Conservation (phyloP, 805 yeast species). For the Sporopachydermia lactativora region DNA sequence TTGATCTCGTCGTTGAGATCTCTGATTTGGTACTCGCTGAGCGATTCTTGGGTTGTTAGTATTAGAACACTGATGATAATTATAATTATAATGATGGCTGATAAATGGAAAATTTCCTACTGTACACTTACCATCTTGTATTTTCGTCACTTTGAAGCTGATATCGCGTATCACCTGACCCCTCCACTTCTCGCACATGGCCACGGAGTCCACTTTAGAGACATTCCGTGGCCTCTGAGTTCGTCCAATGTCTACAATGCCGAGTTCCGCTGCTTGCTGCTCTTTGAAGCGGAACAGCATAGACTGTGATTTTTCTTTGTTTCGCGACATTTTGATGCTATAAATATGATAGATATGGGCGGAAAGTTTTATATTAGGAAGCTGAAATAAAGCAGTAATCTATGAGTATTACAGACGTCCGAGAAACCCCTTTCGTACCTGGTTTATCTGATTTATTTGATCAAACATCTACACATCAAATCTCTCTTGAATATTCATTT, state of each 20-base stretch:
- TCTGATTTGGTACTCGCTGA: constrained; percentile 49
- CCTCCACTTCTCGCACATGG: constrained; percentile 64
- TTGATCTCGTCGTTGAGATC: constrained; percentile 67
- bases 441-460: no score
- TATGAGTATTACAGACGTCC: no score
- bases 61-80: not conserved
- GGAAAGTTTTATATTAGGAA: no score
- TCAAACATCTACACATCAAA: no score
- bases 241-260: constrained; percentile 41
- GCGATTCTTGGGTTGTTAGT: constrained; percentile 16
- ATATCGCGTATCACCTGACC: constrained; percentile 48
- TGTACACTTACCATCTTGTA: constrained; percentile 44
- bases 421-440: no score
- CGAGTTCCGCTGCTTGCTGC: constrained; percentile 42
- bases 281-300: constrained; percentile 52
- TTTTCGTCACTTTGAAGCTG: constrained; percentile 39
- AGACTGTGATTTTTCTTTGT: constrained; percentile 63
- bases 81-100: not conserved
- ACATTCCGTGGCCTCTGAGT: constrained; percentile 49
- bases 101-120: no score
- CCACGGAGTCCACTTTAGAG: constrained; percentile 33
- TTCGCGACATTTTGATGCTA: constrained; percentile 47
- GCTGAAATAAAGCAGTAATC: no score
- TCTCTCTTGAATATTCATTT: no score
- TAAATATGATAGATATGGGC: constrained; percentile 1